Conservation (phyloP, 495 filamentous ascomycete species). For the Chaetomium cochliodes region DNA sequence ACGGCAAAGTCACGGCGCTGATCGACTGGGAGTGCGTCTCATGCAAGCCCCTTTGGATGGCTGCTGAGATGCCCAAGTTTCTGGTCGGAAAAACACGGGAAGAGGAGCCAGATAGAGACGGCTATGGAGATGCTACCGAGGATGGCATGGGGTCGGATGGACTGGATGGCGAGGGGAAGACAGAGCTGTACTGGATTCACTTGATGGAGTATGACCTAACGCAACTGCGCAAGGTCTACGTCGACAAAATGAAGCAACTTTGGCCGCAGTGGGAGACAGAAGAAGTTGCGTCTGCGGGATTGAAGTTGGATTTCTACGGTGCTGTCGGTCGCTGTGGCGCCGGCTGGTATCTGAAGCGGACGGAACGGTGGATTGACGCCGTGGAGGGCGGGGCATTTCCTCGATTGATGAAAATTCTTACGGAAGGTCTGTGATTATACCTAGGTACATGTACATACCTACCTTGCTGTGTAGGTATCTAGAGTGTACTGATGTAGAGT, state of each 20-base stretch:
- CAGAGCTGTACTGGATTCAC: neutral
- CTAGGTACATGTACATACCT: too few species aligned
- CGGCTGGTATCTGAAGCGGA: neutral
- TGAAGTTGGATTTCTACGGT: neutral
- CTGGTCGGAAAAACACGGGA: neutral
- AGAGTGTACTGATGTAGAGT: too few species aligned
- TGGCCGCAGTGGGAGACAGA: conserved; percentile 5
- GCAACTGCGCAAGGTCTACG: neutral
- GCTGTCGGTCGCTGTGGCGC: neutral
- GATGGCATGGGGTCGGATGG: neutral
- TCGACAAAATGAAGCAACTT: neutral
- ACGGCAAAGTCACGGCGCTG: neutral
- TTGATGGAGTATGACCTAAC: neutral
- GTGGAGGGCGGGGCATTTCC: neutral
- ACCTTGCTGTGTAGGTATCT: too few species aligned
- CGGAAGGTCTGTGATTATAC: too few species aligned
- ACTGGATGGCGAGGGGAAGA: neutral
- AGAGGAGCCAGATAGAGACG: neutral
- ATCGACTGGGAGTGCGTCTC: neutral
- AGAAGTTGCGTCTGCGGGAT: neutral
- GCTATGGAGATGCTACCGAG: neutral
- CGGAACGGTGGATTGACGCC: neutral
- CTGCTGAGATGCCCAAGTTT: neutral
- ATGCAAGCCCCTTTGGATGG: neutral
- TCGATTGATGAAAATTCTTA: neutral